phyloP scores from a whole-genome alignment of 2,329 filamentous ascomycete species.

The Ambrosiella beaveri region DNA sequence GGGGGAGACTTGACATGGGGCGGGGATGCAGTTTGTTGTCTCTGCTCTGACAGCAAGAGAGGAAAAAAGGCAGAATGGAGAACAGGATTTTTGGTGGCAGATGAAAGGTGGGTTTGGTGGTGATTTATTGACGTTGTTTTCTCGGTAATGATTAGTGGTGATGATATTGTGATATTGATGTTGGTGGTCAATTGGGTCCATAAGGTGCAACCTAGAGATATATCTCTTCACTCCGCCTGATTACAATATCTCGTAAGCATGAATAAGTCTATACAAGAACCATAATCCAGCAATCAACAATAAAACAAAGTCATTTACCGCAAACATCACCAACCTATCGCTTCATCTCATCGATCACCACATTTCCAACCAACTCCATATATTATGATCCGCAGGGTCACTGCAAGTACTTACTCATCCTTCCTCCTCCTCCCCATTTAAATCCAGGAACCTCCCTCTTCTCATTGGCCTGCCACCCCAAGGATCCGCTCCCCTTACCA shows the following conservation, averaged over 20 bases:
- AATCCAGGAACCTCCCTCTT: not conserved
- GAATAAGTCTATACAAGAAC: not conserved
- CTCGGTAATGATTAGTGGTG: too few relatives aligned
- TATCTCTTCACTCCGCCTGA: too few relatives aligned
- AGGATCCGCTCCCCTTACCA: not conserved
- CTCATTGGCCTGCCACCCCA: not conserved
- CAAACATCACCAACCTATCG: too few relatives aligned
- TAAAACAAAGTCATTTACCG: not conserved
- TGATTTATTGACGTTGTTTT: too few relatives aligned
- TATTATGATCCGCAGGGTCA: constrained; percentile 2
- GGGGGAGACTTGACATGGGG: not conserved
- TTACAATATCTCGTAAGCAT: too few relatives aligned
- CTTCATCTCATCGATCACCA: not conserved
- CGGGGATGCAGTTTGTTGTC: not conserved
- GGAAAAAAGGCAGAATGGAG: too few relatives aligned
- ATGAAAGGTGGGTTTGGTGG: too few relatives aligned
- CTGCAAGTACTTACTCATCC: not conserved
- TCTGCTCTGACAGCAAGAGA: not conserved
- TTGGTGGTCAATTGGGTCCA: too few relatives aligned
- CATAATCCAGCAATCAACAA: not conserved
- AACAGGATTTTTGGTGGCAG: too few relatives aligned
- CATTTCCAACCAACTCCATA: not conserved
- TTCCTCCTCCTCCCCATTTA: not conserved
- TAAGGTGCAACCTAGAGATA: too few relatives aligned
- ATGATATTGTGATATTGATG: too few relatives aligned